Evolutionary conservation across 2,329 filamentous ascomycete genomes (phyloP).

Genomic region (Penicillium sp.): DNA sequence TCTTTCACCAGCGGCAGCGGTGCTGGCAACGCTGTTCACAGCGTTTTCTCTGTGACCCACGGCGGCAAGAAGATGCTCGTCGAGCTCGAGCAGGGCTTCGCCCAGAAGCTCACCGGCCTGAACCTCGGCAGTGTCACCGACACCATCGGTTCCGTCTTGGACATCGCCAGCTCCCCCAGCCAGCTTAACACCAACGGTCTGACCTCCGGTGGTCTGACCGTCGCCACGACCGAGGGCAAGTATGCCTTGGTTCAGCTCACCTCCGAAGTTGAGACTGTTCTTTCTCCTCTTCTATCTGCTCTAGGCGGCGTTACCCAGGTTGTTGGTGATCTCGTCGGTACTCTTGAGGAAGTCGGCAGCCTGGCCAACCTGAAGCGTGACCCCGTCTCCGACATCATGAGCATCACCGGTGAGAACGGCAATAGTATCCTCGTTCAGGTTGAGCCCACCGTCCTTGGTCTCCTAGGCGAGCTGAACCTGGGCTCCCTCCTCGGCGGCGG

Average conservation of each 20-base stretch:
- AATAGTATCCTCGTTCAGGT: slow-evolving; percentile 13
- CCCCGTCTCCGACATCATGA: slow-evolving; percentile 9
- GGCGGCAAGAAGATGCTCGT: slow-evolving; percentile 17
- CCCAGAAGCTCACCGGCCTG: slow-evolving; percentile 17
- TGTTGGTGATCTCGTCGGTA: slow-evolving; percentile 16
- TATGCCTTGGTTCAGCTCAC: slow-evolving; percentile 17
- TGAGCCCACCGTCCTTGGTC: slow-evolving; percentile 9
- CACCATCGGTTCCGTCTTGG: slow-evolving; percentile 18
- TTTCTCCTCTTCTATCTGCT: slow-evolving; percentile 7
- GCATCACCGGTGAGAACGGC: slow-evolving; percentile 14
- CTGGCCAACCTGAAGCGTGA: slow-evolving; percentile 5
- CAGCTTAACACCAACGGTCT: slow-evolving; percentile 19
- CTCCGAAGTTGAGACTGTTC: slow-evolving; percentile 11
- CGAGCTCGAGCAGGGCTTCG: slow-evolving; percentile 18
- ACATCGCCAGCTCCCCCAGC: slow-evolving; percentile 15
- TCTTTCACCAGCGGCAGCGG: background rate
- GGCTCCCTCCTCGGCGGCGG: slow-evolving; percentile 8
- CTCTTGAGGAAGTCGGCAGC: slow-evolving; percentile 9
- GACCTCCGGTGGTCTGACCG: slow-evolving; percentile 23
- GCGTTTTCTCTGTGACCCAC: background rate
- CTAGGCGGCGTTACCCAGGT: slow-evolving; percentile 9
- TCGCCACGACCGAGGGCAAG: slow-evolving; percentile 21
- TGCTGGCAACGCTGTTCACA: background rate
- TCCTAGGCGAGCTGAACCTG: slow-evolving; percentile 14
- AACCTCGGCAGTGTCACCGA: slow-evolving; percentile 11